Conservation (phyloP, 176 grass and related monocot genomes). For the Oryza nivara region DNA sequence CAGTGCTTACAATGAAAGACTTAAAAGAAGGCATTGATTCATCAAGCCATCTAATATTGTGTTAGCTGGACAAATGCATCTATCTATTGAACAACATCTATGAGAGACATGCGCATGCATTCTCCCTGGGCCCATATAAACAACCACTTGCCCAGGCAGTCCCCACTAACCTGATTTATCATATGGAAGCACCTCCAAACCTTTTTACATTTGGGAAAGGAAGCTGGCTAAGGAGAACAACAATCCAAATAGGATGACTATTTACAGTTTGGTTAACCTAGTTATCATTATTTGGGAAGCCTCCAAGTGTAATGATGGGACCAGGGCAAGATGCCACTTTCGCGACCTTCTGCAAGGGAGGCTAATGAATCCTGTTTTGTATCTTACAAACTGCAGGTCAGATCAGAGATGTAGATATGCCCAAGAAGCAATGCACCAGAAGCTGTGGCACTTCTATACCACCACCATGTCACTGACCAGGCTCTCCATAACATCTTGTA, state of each 20-base stretch:
- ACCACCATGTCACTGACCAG: conserved; percentile 31
- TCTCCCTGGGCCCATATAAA: conserved; percentile 61
- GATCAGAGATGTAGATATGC: conserved; percentile 29
- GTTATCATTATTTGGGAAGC: conserved; percentile 75
- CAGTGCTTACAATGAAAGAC: conserved; percentile 37
- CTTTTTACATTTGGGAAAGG: conserved; percentile 69
- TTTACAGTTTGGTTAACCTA: conserved; percentile 85
- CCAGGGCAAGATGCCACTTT: conserved; percentile 44
- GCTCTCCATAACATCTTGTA: conserved; percentile 48
- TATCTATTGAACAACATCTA: conserved; percentile 48
- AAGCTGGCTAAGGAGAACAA: conserved; percentile 40
- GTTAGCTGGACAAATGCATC: conserved; percentile 48
- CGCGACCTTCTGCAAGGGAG: conserved; percentile 64
- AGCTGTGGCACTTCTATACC: neutral
- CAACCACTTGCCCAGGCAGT: conserved; percentile 57
- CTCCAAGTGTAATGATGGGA: conserved; percentile 54
- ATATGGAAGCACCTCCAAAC: conserved; percentile 59
- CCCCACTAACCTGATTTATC: conserved; percentile 74
- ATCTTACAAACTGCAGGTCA: conserved; percentile 70
- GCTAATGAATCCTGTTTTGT: conserved; percentile 81
- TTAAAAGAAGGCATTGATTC: neutral
- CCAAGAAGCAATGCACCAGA: conserved; percentile 43
- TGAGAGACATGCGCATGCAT: conserved; percentile 45
- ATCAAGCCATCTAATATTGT: conserved; percentile 44
- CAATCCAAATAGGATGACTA: conserved; percentile 66